Evolutionary conservation across 345 rosid genomes (phyloP), one percentile per base, ranked within the genome.

Genomic region (Salix caprea): DNA sequence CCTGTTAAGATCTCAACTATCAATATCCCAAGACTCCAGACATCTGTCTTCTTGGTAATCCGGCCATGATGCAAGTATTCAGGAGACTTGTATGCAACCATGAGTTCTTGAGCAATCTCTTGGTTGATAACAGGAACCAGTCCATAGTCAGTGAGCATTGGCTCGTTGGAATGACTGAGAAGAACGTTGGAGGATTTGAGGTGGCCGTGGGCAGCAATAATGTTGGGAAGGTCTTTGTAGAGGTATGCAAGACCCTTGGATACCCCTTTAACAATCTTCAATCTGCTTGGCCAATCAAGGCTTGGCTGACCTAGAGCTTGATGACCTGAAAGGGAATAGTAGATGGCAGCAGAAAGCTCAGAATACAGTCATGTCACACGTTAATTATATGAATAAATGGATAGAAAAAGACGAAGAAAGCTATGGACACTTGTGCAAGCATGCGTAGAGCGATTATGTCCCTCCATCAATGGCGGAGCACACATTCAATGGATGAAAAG

Each of bases 71-170:
- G 87, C 37, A 79, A 37, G 81, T 82, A 96, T 77, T 96, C 98
- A 0, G 99, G 99, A 3, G 97, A 93, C 81, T 87, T 96, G 60
- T 93, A 96, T 12, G 94, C 96, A 24, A 89, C 95, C 96, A 96
- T 96, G 34, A 89, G 87, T 62, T 91, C 92, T 39, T 89, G 90
- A 1, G 97, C 89, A 12, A 77, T 86, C 71, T 96, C 99, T 72
- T 86, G 94, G 77, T 96, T 96, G 78, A 91, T 88, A 67, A 91
- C 83, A 2, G 97, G 97, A 77, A 84, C 81, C 60, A 96, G 85
- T 6, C 88, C 94, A 54, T 93, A 96, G 64, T 96, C 98, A 0
- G 85, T 72, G 70, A 96, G 85, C 26, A 92, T 74, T 6, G 99
- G 96, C 64, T 93, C 94, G 7, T 70, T 74, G 24, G 85, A 76